Base-by-base conservation (phyloP, 2,329 filamentous ascomycete genomes). In the Cordyceps militaris region DNA sequence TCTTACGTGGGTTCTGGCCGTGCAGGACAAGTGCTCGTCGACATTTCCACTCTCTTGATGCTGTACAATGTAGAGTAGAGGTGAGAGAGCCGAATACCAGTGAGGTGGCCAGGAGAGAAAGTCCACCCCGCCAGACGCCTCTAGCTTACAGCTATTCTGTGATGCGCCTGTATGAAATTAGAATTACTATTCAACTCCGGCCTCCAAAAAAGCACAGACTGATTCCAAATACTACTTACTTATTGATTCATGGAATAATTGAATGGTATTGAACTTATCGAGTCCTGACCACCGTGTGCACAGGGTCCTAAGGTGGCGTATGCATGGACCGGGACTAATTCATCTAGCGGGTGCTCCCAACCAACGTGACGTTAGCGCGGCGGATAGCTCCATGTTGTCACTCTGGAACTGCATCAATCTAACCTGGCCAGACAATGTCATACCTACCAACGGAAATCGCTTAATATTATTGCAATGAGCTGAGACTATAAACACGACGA, bases 1-100 rank as follows among this genome's bases (percentile, higher is more conserved):
- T 71, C 76, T 70, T 61, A 79, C 78, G 78, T 74, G 52, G 76
- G 76, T 65, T 80, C 78, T 34, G 71, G 63, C 61, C 69, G 65
- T 30, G 67, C 63, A 11, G 76, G 74, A 62, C 77, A 79, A 47
- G 69, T 69, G 58, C 76, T 73, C 50, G 66, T 65, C 52, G 70
- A 64, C 76, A 78, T 77, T 40, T 36, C 60, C 38, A 50, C 19
- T 4, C 23, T 36, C 34, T 47, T 30, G 9, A 16, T 48, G 36
- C 14, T 43, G 21, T 24, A 30, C 28, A 4, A 32, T 47, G 28
- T 13, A 28, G 13, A 47, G 51, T 56, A 40, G 19, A 52, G 34
- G 40, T 58, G 59, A 59, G 55, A 61, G 61, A 61, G 60, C 34
- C 49, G 47, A 19, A 50, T 51, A 55, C 50, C 50, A 32, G n/a